Percentiles rank a stretch among this genome's conserved stretches.
Evolutionary conservation across 1,284 basidiomycete genomes (phyloP).

Genomic region (Rhodotorula sp.): DNA sequence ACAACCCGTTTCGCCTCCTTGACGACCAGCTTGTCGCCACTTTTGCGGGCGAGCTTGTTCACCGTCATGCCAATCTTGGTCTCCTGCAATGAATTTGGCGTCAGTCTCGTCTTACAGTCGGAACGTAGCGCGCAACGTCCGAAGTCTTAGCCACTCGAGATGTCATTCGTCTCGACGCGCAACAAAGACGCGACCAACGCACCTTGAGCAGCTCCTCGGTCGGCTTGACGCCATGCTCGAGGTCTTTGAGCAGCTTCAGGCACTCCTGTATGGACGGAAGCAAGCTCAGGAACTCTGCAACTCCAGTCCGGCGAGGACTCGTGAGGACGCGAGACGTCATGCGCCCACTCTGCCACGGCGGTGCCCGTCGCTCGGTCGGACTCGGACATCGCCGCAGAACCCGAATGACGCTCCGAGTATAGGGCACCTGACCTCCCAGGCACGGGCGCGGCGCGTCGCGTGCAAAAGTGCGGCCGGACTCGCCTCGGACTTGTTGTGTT

Average conservation of each 20-base stretch:
- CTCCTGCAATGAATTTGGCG: slow-evolving; percentile 58
- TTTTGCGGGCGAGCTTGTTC: slow-evolving; percentile 55
- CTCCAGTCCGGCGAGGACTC: background rate
- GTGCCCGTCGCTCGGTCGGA: background rate
- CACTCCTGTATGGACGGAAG: slow-evolving; percentile 61
- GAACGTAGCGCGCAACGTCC: background rate
- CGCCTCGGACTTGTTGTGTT: background rate
- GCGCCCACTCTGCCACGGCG: no score
- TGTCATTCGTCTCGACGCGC: slow-evolving; percentile 15
- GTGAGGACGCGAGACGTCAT: background rate
- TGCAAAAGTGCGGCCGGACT: background rate
- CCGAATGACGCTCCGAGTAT: background rate
- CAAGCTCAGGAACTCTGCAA: background rate
- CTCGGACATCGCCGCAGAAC: background rate
- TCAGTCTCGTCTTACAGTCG: no score
- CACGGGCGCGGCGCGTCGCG: background rate
- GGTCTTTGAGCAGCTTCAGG: slow-evolving; percentile 62
- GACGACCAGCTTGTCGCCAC: slow-evolving; percentile 54
- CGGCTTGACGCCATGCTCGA: slow-evolving; percentile 75
- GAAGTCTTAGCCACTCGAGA: background rate
- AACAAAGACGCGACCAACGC: slow-evolving; percentile 51
- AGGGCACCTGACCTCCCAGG: background rate
- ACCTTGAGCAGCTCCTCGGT: slow-evolving; percentile 84
- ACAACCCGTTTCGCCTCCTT: slow-evolving; percentile 87
- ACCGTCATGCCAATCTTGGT: slow-evolving; percentile 87